Conservation (phyloP, 2,329 filamentous ascomycete species). For the Pseudodiploospora longispora region DNA sequence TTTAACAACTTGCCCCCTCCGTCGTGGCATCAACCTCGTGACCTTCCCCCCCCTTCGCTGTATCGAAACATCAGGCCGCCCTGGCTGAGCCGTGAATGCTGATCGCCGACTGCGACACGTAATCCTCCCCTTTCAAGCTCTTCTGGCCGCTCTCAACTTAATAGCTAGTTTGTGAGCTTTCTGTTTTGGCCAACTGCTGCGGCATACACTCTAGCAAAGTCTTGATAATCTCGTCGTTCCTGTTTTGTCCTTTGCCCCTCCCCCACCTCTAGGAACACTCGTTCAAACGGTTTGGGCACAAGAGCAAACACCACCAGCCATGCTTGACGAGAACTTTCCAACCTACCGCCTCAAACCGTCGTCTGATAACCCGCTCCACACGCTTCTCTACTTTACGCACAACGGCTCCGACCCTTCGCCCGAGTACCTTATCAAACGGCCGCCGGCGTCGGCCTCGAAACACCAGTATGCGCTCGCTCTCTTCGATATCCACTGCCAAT, state of each 20-base stretch:
- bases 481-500: conserved; percentile 71
- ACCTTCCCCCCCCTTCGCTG: too few species aligned
- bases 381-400: conserved; percentile 52
- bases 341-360: conserved; percentile 51
- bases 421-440: conserved; percentile 73
- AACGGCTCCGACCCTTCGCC: conserved; percentile 74
- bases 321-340: conserved; percentile 94
- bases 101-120: too few species aligned
- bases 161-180: too few species aligned
- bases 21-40: too few species aligned
- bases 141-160: too few species aligned
- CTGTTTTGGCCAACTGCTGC: too few species aligned
- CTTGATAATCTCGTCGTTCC: too few species aligned
- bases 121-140: too few species aligned
- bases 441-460: conserved; percentile 57
- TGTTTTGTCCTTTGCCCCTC: background rate
- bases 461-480: conserved; percentile 85
- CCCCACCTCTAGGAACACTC: background rate
- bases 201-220: too few species aligned
- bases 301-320: conserved; percentile 26
- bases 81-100: too few species aligned
- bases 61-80: too few species aligned
- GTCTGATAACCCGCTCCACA: conserved; percentile 46
- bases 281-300: background rate
- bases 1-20: too few species aligned